phyloP scores from a whole-genome alignment of 257 asterid genomes.

The Nicotiana noctiflora region DNA sequence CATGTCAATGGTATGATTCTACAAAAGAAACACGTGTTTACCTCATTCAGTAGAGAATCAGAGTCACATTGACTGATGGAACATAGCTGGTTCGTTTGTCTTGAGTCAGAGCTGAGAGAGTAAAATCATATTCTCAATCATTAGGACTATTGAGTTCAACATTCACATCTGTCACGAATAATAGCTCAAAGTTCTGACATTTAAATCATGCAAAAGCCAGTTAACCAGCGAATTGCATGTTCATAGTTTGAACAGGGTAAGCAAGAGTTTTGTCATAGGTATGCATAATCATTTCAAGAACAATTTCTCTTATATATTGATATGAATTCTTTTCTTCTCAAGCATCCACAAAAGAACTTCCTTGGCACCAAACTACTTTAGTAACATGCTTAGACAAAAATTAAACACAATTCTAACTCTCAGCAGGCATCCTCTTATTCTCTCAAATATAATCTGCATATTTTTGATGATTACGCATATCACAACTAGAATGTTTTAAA shows the following conservation, averaged over 20 bases:
- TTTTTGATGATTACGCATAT: too few relatives aligned
- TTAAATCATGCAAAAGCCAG: neutral
- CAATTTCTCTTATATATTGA: neutral
- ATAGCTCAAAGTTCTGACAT: neutral
- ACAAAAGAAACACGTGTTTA: constrained; percentile 19
- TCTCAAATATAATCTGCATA: too few relatives aligned
- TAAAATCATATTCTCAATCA: constrained; percentile 22
- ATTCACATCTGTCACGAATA: neutral
- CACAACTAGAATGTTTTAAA: too few relatives aligned
- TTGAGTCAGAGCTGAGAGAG: constrained; percentile 71
- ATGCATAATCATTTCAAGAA: neutral
- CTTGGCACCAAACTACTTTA: too few relatives aligned
- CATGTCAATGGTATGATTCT: neutral
- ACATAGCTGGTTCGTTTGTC: constrained; percentile 86
- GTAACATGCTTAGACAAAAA: too few relatives aligned
- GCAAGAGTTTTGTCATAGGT: neutral
- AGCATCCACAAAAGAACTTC: too few relatives aligned
- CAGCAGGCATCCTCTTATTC: too few relatives aligned
- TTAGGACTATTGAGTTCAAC: constrained; percentile 10
- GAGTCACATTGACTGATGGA: constrained; percentile 95
- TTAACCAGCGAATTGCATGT: neutral
- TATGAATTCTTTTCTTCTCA: too few relatives aligned
- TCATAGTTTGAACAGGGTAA: constrained; percentile 4
- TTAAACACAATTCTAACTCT: too few relatives aligned
- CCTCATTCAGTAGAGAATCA: constrained; percentile 91